A percentile compares a stretch with the other conserved stretches of the same genome.
Evolutionary conservation across 495 filamentous ascomycete species (phyloP).

Genomic region (Daldinia grandis): DNA sequence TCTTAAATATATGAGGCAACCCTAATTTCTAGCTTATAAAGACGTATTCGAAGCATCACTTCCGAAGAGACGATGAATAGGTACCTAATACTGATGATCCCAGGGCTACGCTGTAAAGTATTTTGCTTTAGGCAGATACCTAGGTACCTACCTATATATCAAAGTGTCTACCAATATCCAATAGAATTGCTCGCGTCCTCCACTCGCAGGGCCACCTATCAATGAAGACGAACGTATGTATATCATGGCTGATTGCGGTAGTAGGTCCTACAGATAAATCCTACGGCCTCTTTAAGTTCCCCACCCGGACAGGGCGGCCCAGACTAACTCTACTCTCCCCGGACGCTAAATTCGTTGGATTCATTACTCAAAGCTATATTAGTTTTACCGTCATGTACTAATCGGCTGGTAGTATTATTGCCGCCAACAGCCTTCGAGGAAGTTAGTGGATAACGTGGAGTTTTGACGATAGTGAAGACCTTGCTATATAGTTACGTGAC

Average conservation of each 20-base stretch:
- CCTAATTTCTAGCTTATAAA: too few relatives aligned
- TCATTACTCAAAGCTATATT: not conserved
- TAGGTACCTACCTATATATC: too few relatives aligned
- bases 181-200: not conserved
- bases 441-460: not conserved
- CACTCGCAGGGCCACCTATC: not conserved
- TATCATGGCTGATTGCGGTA: too few relatives aligned
- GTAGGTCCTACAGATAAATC: not conserved
- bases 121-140: too few relatives aligned
- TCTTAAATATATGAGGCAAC: too few relatives aligned
- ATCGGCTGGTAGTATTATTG: not conserved
- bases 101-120: too few relatives aligned
- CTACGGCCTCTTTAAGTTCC: not conserved
- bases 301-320: not conserved
- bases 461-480: not conserved
- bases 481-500: not conserved
- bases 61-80: too few relatives aligned
- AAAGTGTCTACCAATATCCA: not conserved
- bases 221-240: not conserved
- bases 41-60: too few relatives aligned
- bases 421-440: not conserved
- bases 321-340: not conserved
- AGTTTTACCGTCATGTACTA: not conserved
- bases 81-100: too few relatives aligned
- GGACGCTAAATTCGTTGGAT: not conserved